These are phyloP conservation scores for Magnaporthiopsis poae DNA, from an alignment of 2,329 filamentous ascomycete genomes.

Conservation along the genomic window DNA sequence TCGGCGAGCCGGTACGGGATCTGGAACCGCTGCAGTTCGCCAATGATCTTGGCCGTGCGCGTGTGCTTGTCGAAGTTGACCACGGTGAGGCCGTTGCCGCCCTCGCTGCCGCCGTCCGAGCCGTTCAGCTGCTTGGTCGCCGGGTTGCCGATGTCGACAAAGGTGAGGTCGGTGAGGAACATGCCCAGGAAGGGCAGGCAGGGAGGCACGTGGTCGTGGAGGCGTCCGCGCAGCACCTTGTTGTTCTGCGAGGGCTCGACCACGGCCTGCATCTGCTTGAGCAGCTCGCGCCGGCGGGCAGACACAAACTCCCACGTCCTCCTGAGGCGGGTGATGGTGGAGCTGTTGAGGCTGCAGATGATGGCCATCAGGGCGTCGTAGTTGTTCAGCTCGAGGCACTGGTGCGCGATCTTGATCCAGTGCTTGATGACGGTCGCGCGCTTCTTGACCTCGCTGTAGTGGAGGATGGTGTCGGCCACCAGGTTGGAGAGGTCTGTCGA, in stretches of 20 bases:
- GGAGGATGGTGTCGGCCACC: slow-evolving; percentile 84
- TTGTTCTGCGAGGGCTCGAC: slow-evolving; percentile 89
- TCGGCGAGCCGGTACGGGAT: slow-evolving; percentile 78
- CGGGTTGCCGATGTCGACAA: slow-evolving; percentile 88
- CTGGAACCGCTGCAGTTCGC: slow-evolving; percentile 91
- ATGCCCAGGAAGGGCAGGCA: slow-evolving; percentile 94
- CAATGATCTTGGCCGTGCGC: slow-evolving; percentile 89
- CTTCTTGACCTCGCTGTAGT: slow-evolving; percentile 84
- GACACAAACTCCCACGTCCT: slow-evolving; percentile 88
- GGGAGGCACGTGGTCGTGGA: slow-evolving; percentile 78
- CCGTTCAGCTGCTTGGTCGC: slow-evolving; percentile 65
- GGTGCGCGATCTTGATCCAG: slow-evolving; percentile 89
- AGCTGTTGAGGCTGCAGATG: slow-evolving; percentile 85
- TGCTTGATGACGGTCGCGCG: slow-evolving; percentile 86
- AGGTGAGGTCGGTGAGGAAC: slow-evolving; percentile 91
- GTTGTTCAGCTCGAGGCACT: slow-evolving; percentile 82
- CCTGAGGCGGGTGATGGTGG: slow-evolving; percentile 76
- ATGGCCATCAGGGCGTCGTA: slow-evolving; percentile 97
- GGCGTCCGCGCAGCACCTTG: slow-evolving; percentile 68
- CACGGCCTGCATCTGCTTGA: slow-evolving; percentile 71
- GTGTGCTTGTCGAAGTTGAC: slow-evolving; percentile 98
- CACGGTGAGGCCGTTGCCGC: slow-evolving; percentile 55
- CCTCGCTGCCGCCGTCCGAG: slow-evolving; percentile 27
- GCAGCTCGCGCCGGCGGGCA: slow-evolving; percentile 66
- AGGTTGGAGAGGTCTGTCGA: slow-evolving; percentile 88